These are phyloP conservation scores for Colletotrichum costaricense DNA, from an alignment of 2,329 filamentous ascomycete species.

Conservation along the genomic window DNA sequence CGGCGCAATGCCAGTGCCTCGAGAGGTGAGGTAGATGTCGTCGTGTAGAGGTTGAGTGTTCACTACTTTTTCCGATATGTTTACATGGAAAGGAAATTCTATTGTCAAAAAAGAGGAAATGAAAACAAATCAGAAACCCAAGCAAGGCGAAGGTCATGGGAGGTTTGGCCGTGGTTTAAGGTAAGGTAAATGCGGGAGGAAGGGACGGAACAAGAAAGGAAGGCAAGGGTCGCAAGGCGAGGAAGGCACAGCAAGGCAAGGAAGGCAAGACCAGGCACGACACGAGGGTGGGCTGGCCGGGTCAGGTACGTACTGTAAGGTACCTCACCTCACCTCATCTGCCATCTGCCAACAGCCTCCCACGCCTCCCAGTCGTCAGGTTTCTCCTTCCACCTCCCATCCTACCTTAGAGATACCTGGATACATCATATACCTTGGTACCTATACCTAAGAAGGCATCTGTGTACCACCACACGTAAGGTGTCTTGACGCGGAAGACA, in stretches of 20 bases:
- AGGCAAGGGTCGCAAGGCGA: conserved; percentile 27
- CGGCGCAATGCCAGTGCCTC: conserved; percentile 30
- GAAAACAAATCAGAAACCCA: neutral
- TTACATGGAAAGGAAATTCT: neutral
- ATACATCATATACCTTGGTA: neutral
- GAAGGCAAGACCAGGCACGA: conserved; percentile 24
- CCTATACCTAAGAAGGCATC: neutral
- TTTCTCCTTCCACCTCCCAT: too few relatives aligned
- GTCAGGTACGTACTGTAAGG: neutral
- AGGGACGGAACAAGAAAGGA: conserved; percentile 31
- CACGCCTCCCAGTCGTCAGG: too few relatives aligned
- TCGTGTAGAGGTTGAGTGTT: neutral
- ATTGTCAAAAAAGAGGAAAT: conserved; percentile 7
- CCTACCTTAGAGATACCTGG: neutral
- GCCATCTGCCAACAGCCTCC: too few relatives aligned
- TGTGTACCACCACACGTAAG: neutral
- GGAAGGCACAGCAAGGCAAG: conserved; percentile 5
- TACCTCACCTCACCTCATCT: neutral
- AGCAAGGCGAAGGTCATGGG: conserved; percentile 2
- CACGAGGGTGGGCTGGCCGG: conserved; percentile 15
- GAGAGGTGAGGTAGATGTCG: neutral
- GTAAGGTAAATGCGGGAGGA: conserved; percentile 29
- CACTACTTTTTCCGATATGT: neutral
- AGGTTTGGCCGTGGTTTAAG: conserved; percentile 26
- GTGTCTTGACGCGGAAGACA: too few relatives aligned